Conservation (phyloP, 805 yeast species). For the Sugiyamaella valdiviana region DNA sequence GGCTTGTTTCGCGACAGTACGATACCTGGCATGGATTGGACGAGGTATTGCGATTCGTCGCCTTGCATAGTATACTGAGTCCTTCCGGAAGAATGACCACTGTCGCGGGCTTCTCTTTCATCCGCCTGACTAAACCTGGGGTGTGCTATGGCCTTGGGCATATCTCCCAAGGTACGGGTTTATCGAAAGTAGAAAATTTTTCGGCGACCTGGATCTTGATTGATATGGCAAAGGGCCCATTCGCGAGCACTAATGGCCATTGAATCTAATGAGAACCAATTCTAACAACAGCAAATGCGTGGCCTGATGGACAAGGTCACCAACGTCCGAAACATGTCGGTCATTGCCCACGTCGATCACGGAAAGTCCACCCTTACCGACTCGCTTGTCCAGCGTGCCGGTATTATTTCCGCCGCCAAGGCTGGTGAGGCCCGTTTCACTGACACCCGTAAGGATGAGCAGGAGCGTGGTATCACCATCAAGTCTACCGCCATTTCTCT, state of each 20-base stretch:
- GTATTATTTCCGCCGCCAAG: constrained; percentile 98
- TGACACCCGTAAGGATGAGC: constrained; percentile 99
- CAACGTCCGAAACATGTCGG: constrained; percentile 99
- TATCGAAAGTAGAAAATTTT: neutral
- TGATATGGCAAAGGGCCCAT: too few relatives aligned
- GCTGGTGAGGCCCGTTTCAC: constrained; percentile 99
- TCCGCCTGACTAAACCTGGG: neutral
- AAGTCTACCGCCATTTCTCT: constrained; percentile 98
- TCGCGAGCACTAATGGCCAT: too few relatives aligned
- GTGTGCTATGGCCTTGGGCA: neutral
- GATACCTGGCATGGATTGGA: too few relatives aligned
- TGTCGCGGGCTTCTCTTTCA: neutral
- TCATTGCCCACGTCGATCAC: constrained; percentile 99
- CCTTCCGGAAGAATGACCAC: too few relatives aligned
- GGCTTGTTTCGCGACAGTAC: too few relatives aligned
- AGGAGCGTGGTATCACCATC: constrained; percentile 99
- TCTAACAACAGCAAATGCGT: constrained; percentile 87
- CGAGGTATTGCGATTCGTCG: too few relatives aligned
- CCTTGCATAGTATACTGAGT: too few relatives aligned
- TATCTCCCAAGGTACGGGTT: neutral
- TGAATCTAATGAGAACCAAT: neutral
- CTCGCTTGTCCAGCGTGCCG: constrained; percentile 98
- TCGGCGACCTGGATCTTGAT: too few relatives aligned
- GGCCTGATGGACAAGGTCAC: constrained; percentile 99
- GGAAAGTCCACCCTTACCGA: constrained; percentile 99